Evolutionary conservation across 257 asterid genomes (phyloP), one percentile per base, ranked within the genome.

Genomic region (Forsythia suspensa): DNA sequence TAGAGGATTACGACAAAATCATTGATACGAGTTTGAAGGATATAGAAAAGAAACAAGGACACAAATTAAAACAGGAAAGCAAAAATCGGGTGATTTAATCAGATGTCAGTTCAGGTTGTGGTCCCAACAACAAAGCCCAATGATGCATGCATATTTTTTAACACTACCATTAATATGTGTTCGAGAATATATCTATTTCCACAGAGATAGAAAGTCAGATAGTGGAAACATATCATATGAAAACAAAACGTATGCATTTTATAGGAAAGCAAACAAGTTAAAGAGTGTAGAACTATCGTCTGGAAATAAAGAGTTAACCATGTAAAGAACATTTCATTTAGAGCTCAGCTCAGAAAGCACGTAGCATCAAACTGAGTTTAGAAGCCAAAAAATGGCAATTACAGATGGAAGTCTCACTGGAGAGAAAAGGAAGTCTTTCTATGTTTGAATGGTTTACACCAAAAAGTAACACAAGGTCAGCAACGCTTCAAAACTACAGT

Each of bases 401-500:
- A 42, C 44, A 67, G 52, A 20, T 59, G 74, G 68, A 65, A 55
- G 34, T 29, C 68, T 15, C 73, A 18, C 55, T 0, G 70, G 51
- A 66, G 12, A 71, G 69, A 74, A 66, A 16, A 51, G 18, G 40
- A 51, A 21, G 11, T 55, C 43, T n/a, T 84, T 72, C 9, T 55
- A 16, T 20, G 41, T 20, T 40, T 11, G 38, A 72, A 43, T 36
- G 41, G 42, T 20, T 72, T 4, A 16, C 63, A 72, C 18, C 57
- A 16, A 63, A 72, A 68, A 36, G 73, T 71, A 74, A 21, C 57
- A 76, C 76, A 63, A 48, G 66, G 24, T 40, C 61, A 38, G 70
- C 76, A 69, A 76, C 4, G 29, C 55, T 73, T 79, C 75, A 81
- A 21, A 16, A 80, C 46, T 52, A 63, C 75, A 74, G 18, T 41